Base-by-base conservation (phyloP, 2,329 filamentous ascomycete genomes). In the Ophiostoma fasciatum region DNA sequence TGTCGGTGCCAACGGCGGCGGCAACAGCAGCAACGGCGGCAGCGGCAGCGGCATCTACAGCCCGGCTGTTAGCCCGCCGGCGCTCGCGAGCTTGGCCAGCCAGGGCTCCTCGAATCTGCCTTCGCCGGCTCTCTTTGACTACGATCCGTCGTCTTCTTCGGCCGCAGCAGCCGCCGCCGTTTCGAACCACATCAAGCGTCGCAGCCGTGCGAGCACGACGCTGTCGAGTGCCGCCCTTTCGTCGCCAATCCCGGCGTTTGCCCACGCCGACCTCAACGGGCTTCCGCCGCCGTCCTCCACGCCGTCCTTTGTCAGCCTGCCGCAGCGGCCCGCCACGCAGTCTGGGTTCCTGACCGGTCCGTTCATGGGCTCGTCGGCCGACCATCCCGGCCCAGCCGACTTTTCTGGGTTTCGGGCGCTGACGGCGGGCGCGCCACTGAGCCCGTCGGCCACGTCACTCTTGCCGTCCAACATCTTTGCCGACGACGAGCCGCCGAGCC, bases 401-500 rank as follows among this genome's bases (percentile, higher is more conserved):
- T 67, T n/a, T n/a, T n/a, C 72, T 2, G 75, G 79, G 14, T 57
- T 78, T 5, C 71, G 71, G 39, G 64, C 64, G 14, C 52, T 79
- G 25, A 74, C 67, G 4, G 68, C 65, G 14, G 74, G 71, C 20
- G 81, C 78, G 3, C 79, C 79, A 1, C 70, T 88, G 52, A 87
- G 80, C 47, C 82, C 82, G 2, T 80, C 79, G 4, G 82, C 82
- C 3, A 75, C 79, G 20, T 69, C 77, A 13, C 62, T 88, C 4
- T 59, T 92, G 13, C 82, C 82, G 1, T 80, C 81, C 1, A 73
- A 71, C 40, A 59, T 79, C 4, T 48, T 49, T 29, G 60, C 76
- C 30, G 75, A 78, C 32, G 65, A 76, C 27, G 74, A 77, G 13
- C 59, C 63, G 12, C 60, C 58, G 9, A 66, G 62, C 46, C 60